phyloP scores from a whole-genome alignment of 1,284 basidiomycete species.

The Peniophora sp. region DNA sequence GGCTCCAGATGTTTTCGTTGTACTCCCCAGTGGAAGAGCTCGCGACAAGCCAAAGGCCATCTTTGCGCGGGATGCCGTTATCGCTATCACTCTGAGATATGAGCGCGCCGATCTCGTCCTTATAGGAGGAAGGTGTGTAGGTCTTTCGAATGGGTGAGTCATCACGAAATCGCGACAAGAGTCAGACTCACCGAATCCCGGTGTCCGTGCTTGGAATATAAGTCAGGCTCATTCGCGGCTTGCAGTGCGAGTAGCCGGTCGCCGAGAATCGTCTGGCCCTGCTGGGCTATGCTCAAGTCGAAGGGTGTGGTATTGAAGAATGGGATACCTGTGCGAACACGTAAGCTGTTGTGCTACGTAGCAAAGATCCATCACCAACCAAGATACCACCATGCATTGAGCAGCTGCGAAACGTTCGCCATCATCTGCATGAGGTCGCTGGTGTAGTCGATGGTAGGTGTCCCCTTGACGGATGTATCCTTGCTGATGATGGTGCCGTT shows the following conservation, averaged over 20 bases:
- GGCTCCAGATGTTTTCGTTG: constrained; percentile 33
- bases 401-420: constrained; percentile 45
- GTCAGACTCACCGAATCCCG: constrained; percentile 12
- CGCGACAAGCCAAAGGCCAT: constrained; percentile 50
- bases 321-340: constrained; percentile 26
- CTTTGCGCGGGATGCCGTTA: constrained; percentile 30
- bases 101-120: constrained; percentile 35
- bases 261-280: constrained; percentile 35
- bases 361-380: constrained; percentile 21
- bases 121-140: constrained; percentile 40
- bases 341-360: not conserved
- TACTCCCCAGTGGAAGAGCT: constrained; percentile 34
- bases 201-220: constrained; percentile 27
- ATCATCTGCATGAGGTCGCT: constrained; percentile 50
- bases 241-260: constrained; percentile 36
- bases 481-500: constrained; percentile 14
- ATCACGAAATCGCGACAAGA: constrained; percentile 19
- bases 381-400: constrained; percentile 54
- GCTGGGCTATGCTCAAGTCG: constrained; percentile 34
- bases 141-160: constrained; percentile 4
- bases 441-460: constrained; percentile 52
- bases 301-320: constrained; percentile 41
- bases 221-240: constrained; percentile 51
- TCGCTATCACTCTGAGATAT: constrained; percentile 33
- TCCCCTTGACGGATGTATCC: constrained; percentile 30